These are phyloP conservation scores for Tetrahymena malaccensis DNA, from an alignment of 73 alveolate genomes.

Conservation along the genomic window DNA sequence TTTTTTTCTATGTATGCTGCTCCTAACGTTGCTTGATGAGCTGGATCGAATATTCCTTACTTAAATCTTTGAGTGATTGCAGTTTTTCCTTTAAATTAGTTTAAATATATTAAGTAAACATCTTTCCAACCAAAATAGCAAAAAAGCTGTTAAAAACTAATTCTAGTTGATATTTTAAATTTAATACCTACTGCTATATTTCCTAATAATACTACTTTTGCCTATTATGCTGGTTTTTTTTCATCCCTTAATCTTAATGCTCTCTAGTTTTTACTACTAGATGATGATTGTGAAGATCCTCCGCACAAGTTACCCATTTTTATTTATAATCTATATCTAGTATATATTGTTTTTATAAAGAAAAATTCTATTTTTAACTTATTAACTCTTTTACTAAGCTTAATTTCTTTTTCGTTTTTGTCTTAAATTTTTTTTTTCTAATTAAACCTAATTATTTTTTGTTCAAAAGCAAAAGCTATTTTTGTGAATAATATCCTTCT, in stretches of 20 bases:
- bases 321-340: background rate
- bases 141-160: background rate
- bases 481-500: background rate
- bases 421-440: background rate
- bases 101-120: background rate
- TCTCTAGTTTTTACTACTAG: background rate
- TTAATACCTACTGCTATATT: slow-evolving; percentile 15
- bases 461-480: background rate
- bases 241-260: background rate
- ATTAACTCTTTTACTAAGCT: background rate
- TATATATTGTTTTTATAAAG: background rate
- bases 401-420: background rate
- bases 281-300: background rate
- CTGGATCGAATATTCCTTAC: slow-evolving; percentile 4
- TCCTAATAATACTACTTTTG: slow-evolving; percentile 42
- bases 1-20: slow-evolving; percentile 37
- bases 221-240: background rate
- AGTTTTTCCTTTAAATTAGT: background rate
- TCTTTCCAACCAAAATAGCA: background rate
- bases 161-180: background rate
- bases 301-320: background rate
- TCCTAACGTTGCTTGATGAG: slow-evolving; percentile 17
- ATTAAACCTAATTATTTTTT: background rate
- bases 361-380: background rate
- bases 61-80: slow-evolving; percentile 24